These are phyloP conservation scores for Alternaria panax DNA, from an alignment of 2,329 filamentous ascomycete species.

Conservation along the genomic window DNA sequence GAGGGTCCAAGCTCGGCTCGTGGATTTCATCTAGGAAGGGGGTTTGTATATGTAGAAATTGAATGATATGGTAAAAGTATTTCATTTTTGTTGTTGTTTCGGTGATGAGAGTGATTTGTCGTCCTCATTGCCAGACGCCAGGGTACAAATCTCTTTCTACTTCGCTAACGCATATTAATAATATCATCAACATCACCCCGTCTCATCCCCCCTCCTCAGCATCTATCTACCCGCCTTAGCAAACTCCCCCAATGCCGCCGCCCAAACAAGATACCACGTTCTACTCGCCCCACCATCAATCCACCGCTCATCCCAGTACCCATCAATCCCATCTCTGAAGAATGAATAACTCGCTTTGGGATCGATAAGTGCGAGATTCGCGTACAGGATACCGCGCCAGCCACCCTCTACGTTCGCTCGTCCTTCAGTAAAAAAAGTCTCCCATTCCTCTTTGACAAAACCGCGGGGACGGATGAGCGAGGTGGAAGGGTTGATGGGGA, in stretches of 20 bases:
- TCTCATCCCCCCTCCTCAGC: not conserved
- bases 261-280: conserved; percentile 46
- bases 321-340: conserved; percentile 72
- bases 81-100: accelerated
- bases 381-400: conserved; percentile 86
- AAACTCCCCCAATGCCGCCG: conserved; percentile 35
- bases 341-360: conserved; percentile 74
- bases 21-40: no score
- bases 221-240: conserved; percentile 4
- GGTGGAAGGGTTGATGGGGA: conserved; percentile 74
- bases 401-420: conserved; percentile 61
- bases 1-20: not conserved
- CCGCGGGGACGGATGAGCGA: conserved; percentile 69
- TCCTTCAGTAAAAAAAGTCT: conserved; percentile 71
- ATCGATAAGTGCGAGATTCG: conserved; percentile 81
- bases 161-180: no score
- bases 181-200: not conserved
- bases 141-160: no score
- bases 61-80: not conserved
- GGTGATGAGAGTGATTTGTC: no score
- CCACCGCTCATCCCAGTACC: conserved; percentile 63
- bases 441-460: conserved; percentile 75
- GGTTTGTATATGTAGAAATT: not conserved
- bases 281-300: conserved; percentile 76
- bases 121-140: no score